Base-by-base conservation (phyloP, 768 basidiomycete species). In the Kwoniella mangroviensis region DNA sequence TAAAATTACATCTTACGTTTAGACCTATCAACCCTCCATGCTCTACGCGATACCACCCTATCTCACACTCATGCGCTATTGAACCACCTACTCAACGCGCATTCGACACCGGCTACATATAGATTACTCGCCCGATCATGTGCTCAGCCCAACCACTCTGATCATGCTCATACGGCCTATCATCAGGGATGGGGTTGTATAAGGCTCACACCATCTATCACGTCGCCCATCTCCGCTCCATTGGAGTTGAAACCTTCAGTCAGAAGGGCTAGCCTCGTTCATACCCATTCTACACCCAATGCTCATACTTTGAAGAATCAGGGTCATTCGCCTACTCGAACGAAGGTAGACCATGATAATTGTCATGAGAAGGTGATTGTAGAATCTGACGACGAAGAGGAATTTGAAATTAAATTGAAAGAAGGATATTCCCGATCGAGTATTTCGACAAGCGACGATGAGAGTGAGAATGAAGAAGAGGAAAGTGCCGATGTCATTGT, bases 21-120 rank as follows among this genome's bases (percentile, higher is more conserved):
- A 78, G 81, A 82, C 67, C 73, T 82, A 5, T 81, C 80, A n/a
- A 81, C 81, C 13, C 72, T 82, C 51, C 81, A 82, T 49, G 72
- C 75, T 7, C 53, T 82, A 19, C 79, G 81, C 10, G 81, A 82
- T 71, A 79, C 75, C 54, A 82, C 81, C 15, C 72, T 82, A 12
- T 73, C 72, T 22, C 77, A 79, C 60, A 78, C 80, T 24, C 81
- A 82, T 49, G 54, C 78, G 15, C 61, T 82, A 19, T 53, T 82
- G 51, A 72, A 73, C 26, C 71, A 77, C 55, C 66, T 82, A 28
- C 72, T 73, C 52, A 45, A 69, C 54, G 60, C 65, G 4, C 80
- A 79, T 61, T 54, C 58, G n/a, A 72, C 81, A 26, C 74, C 77
- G 4, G 76, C 79, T 10, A 73, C 81, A 13, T 82, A 82, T 56